Evolutionary conservation across 225 moss, liverwort and hornwort genomes (phyloP), one percentile per base, ranked within the genome.

Genomic region (Climacium dendroides): DNA sequence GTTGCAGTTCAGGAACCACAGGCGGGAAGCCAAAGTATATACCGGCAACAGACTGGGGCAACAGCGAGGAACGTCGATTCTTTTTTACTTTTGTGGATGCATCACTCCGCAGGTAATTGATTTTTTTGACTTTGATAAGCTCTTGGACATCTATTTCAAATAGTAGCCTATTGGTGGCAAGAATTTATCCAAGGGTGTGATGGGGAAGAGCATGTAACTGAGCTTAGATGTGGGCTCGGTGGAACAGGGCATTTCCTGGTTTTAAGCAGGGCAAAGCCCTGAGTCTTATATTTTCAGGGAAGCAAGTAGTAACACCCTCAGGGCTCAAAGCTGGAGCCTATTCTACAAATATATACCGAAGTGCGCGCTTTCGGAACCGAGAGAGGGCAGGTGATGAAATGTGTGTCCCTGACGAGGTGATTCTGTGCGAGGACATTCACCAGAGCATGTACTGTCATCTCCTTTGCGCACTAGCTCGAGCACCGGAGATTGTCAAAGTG

Each of bases 1-100:
- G 53, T 25, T 92, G 83, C 95, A 96, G 97, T 89, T 93, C 95
- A 63, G 95, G 96, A 76, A 97, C 95, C 37, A 86, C 96, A 11
- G 90, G 81, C 62, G 97, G 96, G 74, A 89, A 88, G 39, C 85
- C 92, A 5, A 97, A 97, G 90, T 85, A 91, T 19, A 81, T 94
- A 41, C 96, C 94, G 4, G 11, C 83, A 54, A 93, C 95, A 85
- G 45, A 76, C 74, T 74, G 86, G 86, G 6, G 25, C 73, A 41
- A 23, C 80, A 25, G 2, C 50, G 86, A 94, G 89, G 52, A 80
- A 13, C 76, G 43, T 43, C 59, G 52, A 64, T 59, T 85, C 75
- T 85, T 75, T 62, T 3, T 1, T 7, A 6, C 19, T 2, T 85
- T 75, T 29, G 2, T 60, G n/a, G 20, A 75, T 15, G 85, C 85